Evolutionary conservation across 805 yeast species (phyloP).

Genomic region (Pichia deserticola): DNA sequence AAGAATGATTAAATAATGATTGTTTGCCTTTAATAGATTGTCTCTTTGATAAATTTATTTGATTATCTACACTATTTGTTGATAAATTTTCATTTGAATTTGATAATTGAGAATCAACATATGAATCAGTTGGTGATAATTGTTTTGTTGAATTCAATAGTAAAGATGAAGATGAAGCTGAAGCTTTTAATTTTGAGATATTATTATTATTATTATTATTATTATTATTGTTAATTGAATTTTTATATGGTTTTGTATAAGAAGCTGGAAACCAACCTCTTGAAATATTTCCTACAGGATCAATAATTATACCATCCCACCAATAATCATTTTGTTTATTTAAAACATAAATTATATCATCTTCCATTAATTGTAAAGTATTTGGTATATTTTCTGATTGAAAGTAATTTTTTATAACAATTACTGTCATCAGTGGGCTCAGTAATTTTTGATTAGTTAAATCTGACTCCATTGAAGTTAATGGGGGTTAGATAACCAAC

Average conservation of each 20-base stretch:
- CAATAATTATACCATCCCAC: constrained; percentile 74
- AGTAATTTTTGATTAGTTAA: neutral
- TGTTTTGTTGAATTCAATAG: too few species aligned
- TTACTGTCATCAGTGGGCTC: constrained; percentile 32
- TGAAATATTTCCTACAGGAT: constrained; percentile 33
- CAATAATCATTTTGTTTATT: constrained; percentile 59
- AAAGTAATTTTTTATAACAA: constrained; percentile 47
- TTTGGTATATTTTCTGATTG: constrained; percentile 41
- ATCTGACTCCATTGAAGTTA: neutral
- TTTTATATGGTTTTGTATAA: constrained; percentile 3
- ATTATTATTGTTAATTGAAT: neutral
- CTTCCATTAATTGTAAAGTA: constrained; percentile 47
- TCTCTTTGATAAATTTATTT: neutral
- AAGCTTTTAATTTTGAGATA: too few species aligned
- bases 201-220: neutral
- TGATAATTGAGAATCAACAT: neutral
- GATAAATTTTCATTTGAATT: neutral
- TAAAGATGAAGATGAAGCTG: too few species aligned
- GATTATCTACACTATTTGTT: too few species aligned
- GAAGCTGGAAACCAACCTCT: constrained; percentile 86
- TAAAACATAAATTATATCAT: constrained; percentile 68
- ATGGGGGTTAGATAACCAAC: neutral
- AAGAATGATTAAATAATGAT: neutral
- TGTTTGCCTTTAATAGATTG: neutral
- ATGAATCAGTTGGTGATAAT: too few species aligned